Evolutionary conservation across 345 rosid species (phyloP), one percentile per base, ranked within the genome.

Genomic region (Linum tenue): DNA sequence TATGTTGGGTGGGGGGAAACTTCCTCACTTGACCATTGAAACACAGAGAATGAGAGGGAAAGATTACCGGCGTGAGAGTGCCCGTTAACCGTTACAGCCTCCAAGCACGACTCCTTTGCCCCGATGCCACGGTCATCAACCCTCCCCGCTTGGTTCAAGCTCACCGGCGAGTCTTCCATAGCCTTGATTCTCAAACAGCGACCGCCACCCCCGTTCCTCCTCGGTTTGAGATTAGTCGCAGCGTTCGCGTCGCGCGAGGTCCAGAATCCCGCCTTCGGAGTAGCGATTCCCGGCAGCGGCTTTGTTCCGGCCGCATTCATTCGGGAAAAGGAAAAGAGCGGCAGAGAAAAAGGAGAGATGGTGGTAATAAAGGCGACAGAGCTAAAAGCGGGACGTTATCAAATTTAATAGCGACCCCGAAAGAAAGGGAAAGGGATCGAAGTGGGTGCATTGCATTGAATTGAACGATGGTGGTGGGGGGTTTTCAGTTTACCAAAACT

Each of bases 241-340:
- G 38, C n/a, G 59, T 57, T 38, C 4, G 53, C 57, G 31, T 50
- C 44, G 36, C 44, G 3, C 39, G 36, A 58, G 62, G 17, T 44
- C 38, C 56, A 11, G 55, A 63, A 56, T 58, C 56, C 68, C 38
- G 65, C 36, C 38, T 58, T 22, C 38, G 64, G 56, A 48, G 53
- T 48, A 5, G 53, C 37, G 55, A 67, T 55, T 58, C 65, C 72
- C 41, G 65, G 41, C 39, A 63, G 40, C 44, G 64, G 56, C 40
- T 62, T 67, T 2, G 48, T 10, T 51, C 48, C 64, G 31, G 59
- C 39, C 31, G 61, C 50, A 63, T 67, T 67, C 76, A 71, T 71
- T 39, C 31, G 31, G 31, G 31, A 22, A 22, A 22, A 22, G 31
- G 31, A 22, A 22, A 22, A 22, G 31, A 22, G 31, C 31, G 31